Conservation (phyloP, 768 basidiomycete species). For the Suillus weaverae region DNA sequence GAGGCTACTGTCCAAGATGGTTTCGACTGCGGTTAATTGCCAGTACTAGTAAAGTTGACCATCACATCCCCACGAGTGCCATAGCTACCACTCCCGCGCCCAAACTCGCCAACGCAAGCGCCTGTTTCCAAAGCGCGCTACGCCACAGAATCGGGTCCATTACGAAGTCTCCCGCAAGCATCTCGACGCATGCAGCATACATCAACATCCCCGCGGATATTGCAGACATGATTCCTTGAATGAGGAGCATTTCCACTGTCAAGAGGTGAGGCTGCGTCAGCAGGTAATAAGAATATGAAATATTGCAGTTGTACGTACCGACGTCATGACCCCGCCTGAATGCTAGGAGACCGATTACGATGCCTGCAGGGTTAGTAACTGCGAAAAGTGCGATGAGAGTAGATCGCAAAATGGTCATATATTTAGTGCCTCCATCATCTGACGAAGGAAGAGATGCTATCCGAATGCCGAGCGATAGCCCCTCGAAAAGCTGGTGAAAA, state of each 20-base stretch:
- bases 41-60: background rate
- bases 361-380: conserved; percentile 71
- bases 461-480: conserved; percentile 78
- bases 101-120: conserved; percentile 59
- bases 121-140: conserved; percentile 39
- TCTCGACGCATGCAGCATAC: conserved; percentile 82
- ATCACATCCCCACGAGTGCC: conserved; percentile 50
- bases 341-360: conserved; percentile 54
- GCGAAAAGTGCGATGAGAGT: conserved; percentile 65
- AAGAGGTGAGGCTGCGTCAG: background rate
- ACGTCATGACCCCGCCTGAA: conserved; percentile 38
- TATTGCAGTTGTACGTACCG: conserved; percentile 21
- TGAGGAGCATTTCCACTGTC: conserved; percentile 50
- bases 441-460: conserved; percentile 64
- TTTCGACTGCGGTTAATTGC: background rate
- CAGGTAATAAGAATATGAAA: conserved; percentile 1
- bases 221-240: conserved; percentile 78
- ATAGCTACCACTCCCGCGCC: conserved; percentile 62
- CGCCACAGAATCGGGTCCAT: conserved; percentile 58
- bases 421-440: conserved; percentile 19
- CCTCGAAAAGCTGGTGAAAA: conserved; percentile 86
- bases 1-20: background rate
- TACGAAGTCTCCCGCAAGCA: conserved; percentile 85
- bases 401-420: conserved; percentile 43
- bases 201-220: conserved; percentile 82